Percentiles rank a stretch among this genome's conserved stretches.
These are phyloP conservation scores for Paramecium bursaria DNA, from an alignment of 73 alveolate genomes.

Conservation along the genomic window DNA sequence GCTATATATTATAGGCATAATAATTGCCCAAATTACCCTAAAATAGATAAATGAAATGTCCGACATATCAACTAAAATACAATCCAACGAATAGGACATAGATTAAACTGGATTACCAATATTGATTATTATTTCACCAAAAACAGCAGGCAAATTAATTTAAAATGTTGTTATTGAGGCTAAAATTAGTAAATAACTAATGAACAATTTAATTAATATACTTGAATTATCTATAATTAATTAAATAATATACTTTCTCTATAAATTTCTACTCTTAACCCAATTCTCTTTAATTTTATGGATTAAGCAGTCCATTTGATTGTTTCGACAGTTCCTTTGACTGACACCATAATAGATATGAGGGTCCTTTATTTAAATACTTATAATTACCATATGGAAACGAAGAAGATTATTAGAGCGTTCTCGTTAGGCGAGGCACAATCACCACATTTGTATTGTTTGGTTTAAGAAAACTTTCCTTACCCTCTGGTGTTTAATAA, in stretches of 20 bases:
- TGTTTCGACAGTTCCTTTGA: constrained; percentile 31
- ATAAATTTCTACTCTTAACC: background rate
- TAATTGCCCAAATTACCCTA: background rate
- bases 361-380: constrained; percentile 14
- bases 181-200: constrained; percentile 23
- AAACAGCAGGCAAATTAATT: background rate
- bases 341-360: constrained; percentile 17
- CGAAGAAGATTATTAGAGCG: background rate
- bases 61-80: background rate
- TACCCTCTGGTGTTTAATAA: constrained; percentile 7
- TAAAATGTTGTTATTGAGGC: constrained; percentile 57
- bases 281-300: background rate
- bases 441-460: constrained; percentile 45
- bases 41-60: background rate
- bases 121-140: background rate
- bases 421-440: background rate
- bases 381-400: background rate
- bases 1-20: constrained; percentile 5
- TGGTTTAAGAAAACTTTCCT: constrained; percentile 6
- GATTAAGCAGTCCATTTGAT: background rate
- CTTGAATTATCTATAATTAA: background rate
- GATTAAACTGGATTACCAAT: constrained; percentile 22
- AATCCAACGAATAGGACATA: constrained; percentile 10
- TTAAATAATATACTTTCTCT: background rate
- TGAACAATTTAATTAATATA: constrained; percentile 57